Evolutionary conservation across 2,329 filamentous ascomycete species (phyloP), one percentile per base, ranked within the genome.

Genomic region (Xylaria sp.): DNA sequence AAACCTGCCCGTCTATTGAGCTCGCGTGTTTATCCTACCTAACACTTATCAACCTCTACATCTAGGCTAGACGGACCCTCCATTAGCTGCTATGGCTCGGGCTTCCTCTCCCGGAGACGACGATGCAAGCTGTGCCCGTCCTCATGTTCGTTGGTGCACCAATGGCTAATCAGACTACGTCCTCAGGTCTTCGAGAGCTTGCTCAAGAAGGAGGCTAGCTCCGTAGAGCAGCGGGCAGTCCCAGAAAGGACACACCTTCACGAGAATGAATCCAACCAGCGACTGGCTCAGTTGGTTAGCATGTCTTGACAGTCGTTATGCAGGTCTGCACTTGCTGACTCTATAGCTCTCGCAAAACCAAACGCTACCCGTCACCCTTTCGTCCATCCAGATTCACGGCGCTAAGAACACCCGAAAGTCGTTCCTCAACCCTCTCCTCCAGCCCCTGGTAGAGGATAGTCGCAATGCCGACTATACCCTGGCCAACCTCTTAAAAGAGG

Each of bases 291-390:
- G 78, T 80, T 93, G 81, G 90, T 92, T 82, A 67, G 83, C 57
- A 58, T 55, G 32, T 57, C 32, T 60, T 60, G n/a, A 56, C 25
- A 23, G 28, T 32, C 30, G 39, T 62, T 58, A 53, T 43, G 61
- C 50, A 67, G 56, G 36, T 57, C 48, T 32, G 61, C 63, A 66
- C 32, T 58, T 41, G 23, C 61, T 69, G 39, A 68, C 52, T 43
- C 25, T 45, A 59, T 6, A 94, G 91, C 87, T 97, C 76, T 87
- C 89, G 72, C 88, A 92, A 80, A 97, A 98, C 79, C 91, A 91
- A 72, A 93, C 93, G 50, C 88, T 96, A 66, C 95, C 96, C 46
- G 93, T 96, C 75, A 93, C 93, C 15, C 91, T 99, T 78, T 93
- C 93, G 74, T 92, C 93, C 52, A 88, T 99, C 77, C 89, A 92